These are phyloP conservation scores for Magnusiomyces fungicola DNA, from an alignment of 1,139 yeast species.

Conservation along the genomic window DNA sequence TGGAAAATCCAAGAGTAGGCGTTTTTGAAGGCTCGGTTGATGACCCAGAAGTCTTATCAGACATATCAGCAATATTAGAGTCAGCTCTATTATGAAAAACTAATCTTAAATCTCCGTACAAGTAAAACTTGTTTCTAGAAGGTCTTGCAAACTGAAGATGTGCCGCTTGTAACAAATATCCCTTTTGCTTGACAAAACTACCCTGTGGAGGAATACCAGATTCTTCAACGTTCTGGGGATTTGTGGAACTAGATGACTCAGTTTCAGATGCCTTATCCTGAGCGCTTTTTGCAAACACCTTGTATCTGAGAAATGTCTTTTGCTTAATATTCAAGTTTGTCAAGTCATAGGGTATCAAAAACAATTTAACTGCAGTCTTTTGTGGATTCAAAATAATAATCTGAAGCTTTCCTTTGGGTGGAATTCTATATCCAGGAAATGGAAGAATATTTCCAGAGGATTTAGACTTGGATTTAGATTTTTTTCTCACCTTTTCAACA, in stretches of 20 bases:
- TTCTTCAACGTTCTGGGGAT: too few species aligned
- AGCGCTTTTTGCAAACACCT: slow-evolving; percentile 18
- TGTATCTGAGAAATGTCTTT: slow-evolving; percentile 33
- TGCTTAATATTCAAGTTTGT: slow-evolving; percentile 27
- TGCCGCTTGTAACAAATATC: slow-evolving; percentile 26
- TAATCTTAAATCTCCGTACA: slow-evolving; percentile 35
- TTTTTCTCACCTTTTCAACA: too few species aligned
- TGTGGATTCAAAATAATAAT: slow-evolving; percentile 37
- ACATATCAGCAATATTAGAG: neutral
- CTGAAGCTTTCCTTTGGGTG: slow-evolving; percentile 37
- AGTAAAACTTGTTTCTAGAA: slow-evolving; percentile 29
- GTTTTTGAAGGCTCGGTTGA: neutral
- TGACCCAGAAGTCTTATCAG: neutral
- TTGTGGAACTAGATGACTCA: too few species aligned
- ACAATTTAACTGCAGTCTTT: slow-evolving; percentile 34
- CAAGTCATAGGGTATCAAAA: slow-evolving; percentile 37
- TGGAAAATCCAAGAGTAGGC: neutral
- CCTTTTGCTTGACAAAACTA: too few species aligned
- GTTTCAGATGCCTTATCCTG: too few species aligned
- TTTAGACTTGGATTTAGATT: too few species aligned
- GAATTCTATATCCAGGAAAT: slow-evolving; percentile 37
- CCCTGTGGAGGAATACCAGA: too few species aligned
- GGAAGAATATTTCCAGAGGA: slow-evolving; percentile 7
- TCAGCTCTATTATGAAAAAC: slow-evolving; percentile 33
- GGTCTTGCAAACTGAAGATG: slow-evolving; percentile 32